Percentiles rank a stretch among this genome's conserved stretches.
Evolutionary conservation across 1,139 yeast species (phyloP).

Genomic region (Chernovozyma sophiae-reginae): DNA sequence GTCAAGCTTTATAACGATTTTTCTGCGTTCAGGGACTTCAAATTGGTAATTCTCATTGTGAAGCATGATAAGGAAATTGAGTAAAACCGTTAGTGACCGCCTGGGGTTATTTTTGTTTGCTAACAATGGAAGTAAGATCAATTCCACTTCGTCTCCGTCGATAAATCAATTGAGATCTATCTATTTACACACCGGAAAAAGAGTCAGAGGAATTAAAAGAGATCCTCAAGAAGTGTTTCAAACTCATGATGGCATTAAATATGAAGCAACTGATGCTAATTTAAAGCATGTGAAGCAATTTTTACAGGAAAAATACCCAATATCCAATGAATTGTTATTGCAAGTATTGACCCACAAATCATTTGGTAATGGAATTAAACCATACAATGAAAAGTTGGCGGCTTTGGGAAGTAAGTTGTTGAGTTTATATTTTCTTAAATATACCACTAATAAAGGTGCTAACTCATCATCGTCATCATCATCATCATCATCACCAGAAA

Average conservation of each 20-base stretch:
- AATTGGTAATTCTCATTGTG: background rate
- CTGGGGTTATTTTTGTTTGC: background rate
- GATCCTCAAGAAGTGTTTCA: conserved; percentile 65
- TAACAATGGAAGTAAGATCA: too few species aligned
- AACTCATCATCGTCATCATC: background rate
- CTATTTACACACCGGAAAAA: conserved; percentile 51
- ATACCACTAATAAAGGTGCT: conserved; percentile 32
- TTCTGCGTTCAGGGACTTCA: too few species aligned
- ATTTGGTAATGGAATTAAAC: conserved; percentile 85
- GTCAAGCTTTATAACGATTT: too few species aligned
- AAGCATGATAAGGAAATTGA: background rate
- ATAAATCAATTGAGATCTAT: conserved; percentile 13
- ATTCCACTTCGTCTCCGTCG: background rate
- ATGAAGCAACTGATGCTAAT: conserved; percentile 52
- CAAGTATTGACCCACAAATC: conserved; percentile 91
- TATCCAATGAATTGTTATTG: conserved; percentile 55
- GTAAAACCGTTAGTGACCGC: background rate
- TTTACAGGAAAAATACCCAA: conserved; percentile 37
- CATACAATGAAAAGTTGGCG: conserved; percentile 81
- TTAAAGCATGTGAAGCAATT: conserved; percentile 45
- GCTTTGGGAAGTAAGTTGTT: conserved; percentile 74
- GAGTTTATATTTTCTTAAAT: conserved; percentile 54
- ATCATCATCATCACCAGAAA: conserved; percentile 15
- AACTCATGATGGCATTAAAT: conserved; percentile 55
- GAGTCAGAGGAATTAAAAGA: conserved; percentile 71